These are phyloP conservation scores for Epichloe festucae DNA, from an alignment of 2,329 filamentous ascomycete genomes.

Conservation along the genomic window DNA sequence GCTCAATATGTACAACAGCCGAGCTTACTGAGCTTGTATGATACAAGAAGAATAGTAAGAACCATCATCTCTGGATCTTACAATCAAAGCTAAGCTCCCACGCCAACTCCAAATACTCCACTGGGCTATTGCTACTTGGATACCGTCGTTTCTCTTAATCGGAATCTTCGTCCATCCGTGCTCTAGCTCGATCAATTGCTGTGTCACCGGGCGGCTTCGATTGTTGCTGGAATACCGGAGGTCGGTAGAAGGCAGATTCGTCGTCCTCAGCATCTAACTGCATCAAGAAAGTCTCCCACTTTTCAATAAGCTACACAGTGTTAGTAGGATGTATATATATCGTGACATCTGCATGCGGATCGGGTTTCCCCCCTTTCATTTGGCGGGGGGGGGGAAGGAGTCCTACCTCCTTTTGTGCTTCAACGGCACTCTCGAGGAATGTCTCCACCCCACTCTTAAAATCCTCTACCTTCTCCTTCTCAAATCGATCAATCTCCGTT, in stretches of 20 bases:
- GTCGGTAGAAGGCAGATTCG: constrained; percentile 52
- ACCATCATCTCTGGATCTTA: constrained; percentile 14
- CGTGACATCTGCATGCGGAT: not conserved
- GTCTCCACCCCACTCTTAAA: constrained; percentile 98
- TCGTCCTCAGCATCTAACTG: constrained; percentile 92
- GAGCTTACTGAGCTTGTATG: constrained; percentile 21
- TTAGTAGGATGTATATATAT: not conserved
- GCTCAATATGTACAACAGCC: constrained; percentile 22
- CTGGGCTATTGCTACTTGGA: constrained; percentile 4
- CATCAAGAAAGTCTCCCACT: constrained; percentile 97
- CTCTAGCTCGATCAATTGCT: constrained; percentile 46
- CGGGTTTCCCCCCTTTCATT: too few species aligned
- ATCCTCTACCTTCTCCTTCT: constrained; percentile 95
- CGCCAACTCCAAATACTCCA: constrained; percentile 3
- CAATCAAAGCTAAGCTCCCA: constrained; percentile 2
- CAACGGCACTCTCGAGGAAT: constrained; percentile 89
- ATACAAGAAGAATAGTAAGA: constrained; percentile 16
- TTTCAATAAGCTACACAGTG: constrained; percentile 51
- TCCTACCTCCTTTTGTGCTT: constrained; percentile 92
- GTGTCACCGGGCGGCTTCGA: constrained; percentile 41
- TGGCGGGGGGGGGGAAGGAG: too few species aligned
- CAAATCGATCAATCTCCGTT: constrained; percentile 81
- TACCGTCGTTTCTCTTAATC: constrained; percentile 26
- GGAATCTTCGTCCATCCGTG: constrained; percentile 43
- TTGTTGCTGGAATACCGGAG: constrained; percentile 40